Percentiles rank a stretch among this genome's conserved stretches.
These are phyloP conservation scores for Neofusicoccum cordaticola DNA, from an alignment of 2,329 filamentous ascomycete species.

Conservation along the genomic window DNA sequence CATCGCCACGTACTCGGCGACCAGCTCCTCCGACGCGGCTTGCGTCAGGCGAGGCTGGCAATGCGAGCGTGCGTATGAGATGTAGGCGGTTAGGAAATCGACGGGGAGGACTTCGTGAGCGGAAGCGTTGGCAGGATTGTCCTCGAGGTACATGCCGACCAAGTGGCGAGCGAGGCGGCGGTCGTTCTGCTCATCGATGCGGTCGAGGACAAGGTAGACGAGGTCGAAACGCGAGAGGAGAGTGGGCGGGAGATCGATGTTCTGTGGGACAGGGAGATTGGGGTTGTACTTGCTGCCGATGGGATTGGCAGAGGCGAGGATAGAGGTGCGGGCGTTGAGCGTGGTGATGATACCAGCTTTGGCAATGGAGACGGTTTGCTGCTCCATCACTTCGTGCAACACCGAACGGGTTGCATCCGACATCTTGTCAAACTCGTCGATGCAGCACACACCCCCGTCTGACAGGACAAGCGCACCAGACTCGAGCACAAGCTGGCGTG, in stretches of 20 bases:
- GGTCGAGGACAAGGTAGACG: constrained; percentile 93
- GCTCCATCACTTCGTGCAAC: constrained; percentile 78
- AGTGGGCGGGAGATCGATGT: constrained; percentile 95
- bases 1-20: constrained; percentile 89
- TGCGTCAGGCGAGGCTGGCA: constrained; percentile 79
- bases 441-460: constrained; percentile 74
- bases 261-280: constrained; percentile 91
- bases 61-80: constrained; percentile 88
- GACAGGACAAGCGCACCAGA: constrained; percentile 71
- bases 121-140: constrained; percentile 82
- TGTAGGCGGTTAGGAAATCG: constrained; percentile 94
- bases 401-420: constrained; percentile 71
- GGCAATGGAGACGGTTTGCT: constrained; percentile 74
- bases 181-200: constrained; percentile 85
- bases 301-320: constrained; percentile 94
- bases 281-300: constrained; percentile 98
- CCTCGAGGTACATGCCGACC: constrained; percentile 94
- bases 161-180: constrained; percentile 87
- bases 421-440: constrained; percentile 81
- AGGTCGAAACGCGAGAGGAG: constrained; percentile 94
- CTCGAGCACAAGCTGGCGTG: constrained; percentile 69
- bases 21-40: constrained; percentile 78
- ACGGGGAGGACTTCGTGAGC: constrained; percentile 75
- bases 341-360: constrained; percentile 82
- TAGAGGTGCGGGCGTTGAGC: constrained; percentile 90